phyloP scores from a whole-genome alignment of 2,329 filamentous ascomycete species.

The Pseudogymnoascus sp. region DNA sequence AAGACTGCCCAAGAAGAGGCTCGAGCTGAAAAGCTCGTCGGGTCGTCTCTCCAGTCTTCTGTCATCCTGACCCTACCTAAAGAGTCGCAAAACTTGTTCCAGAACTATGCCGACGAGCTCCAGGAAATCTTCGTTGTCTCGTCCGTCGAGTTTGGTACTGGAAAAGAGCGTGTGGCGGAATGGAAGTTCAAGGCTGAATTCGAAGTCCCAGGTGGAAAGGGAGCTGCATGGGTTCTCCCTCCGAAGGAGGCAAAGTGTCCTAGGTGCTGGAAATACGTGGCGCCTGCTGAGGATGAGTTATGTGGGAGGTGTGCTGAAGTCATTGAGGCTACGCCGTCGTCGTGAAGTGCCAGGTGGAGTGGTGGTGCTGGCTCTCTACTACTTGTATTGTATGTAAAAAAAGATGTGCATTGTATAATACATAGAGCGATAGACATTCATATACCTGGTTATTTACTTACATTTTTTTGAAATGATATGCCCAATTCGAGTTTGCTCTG shows the following conservation, averaged over 20 bases:
- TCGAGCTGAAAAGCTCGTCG: constrained; percentile 61
- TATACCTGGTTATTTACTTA: not conserved
- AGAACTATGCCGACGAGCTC: constrained; percentile 33
- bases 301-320: constrained; percentile 68
- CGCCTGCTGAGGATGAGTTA: constrained; percentile 55
- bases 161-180: constrained; percentile 37
- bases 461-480: not conserved
- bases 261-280: constrained; percentile 82
- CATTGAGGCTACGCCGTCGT: constrained; percentile 32
- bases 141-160: constrained; percentile 45
- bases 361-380: constrained; percentile 4
- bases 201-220: constrained; percentile 18
- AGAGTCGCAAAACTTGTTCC: constrained; percentile 25
- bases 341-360: not conserved
- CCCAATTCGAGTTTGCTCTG: not conserved
- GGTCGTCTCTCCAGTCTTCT: constrained; percentile 71
- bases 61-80: constrained; percentile 47
- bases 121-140: constrained; percentile 62
- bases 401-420: not conserved
- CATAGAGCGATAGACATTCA: not conserved
- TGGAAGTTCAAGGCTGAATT: constrained; percentile 33
- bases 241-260: constrained; percentile 62
- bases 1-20: constrained; percentile 70
- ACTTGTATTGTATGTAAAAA: constrained; percentile 5
- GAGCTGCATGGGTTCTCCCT: constrained; percentile 28